A percentile compares a stretch with the other conserved stretches of the same genome.
These are phyloP conservation scores for Neonectria hederae DNA, from an alignment of 2,329 filamentous ascomycete genomes.

Conservation along the genomic window DNA sequence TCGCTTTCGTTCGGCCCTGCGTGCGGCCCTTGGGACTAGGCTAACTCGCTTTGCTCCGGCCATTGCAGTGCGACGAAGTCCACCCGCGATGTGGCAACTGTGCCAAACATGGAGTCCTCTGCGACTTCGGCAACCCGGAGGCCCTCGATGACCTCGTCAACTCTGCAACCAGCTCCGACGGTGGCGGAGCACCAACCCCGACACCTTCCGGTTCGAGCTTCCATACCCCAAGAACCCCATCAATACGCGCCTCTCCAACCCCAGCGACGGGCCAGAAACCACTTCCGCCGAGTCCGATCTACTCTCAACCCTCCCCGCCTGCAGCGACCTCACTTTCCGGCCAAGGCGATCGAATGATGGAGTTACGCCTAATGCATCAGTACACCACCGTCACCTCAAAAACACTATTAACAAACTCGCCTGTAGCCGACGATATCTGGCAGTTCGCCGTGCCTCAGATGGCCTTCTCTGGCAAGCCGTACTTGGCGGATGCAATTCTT, in stretches of 20 bases:
- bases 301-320: constrained; percentile 42
- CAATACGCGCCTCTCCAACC: constrained; percentile 35
- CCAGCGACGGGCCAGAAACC: constrained; percentile 37
- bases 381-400: constrained; percentile 69
- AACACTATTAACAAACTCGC: constrained; percentile 65
- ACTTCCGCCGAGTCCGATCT: constrained; percentile 48
- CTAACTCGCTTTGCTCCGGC: constrained; percentile 26
- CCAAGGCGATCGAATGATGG: constrained; percentile 60
- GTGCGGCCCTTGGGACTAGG: not conserved
- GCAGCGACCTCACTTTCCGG: constrained; percentile 45
- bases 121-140: constrained; percentile 69
- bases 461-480: constrained; percentile 67
- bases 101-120: constrained; percentile 71
- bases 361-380: constrained; percentile 71
- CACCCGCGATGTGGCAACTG: constrained; percentile 74
- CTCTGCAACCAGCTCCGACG: constrained; percentile 46
- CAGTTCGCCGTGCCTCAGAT: constrained; percentile 67
- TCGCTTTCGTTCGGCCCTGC: constrained; percentile 1
- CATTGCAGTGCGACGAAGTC: constrained; percentile 68
- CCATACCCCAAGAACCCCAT: constrained; percentile 36
- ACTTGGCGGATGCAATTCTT: constrained; percentile 70
- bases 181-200: constrained; percentile 37
- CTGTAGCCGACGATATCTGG: constrained; percentile 66
- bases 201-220: constrained; percentile 34
- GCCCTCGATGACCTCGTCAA: constrained; percentile 56